These are phyloP conservation scores for Fusarium agapanthi DNA, from an alignment of 2,329 filamentous ascomycete genomes.

Conservation along the genomic window DNA sequence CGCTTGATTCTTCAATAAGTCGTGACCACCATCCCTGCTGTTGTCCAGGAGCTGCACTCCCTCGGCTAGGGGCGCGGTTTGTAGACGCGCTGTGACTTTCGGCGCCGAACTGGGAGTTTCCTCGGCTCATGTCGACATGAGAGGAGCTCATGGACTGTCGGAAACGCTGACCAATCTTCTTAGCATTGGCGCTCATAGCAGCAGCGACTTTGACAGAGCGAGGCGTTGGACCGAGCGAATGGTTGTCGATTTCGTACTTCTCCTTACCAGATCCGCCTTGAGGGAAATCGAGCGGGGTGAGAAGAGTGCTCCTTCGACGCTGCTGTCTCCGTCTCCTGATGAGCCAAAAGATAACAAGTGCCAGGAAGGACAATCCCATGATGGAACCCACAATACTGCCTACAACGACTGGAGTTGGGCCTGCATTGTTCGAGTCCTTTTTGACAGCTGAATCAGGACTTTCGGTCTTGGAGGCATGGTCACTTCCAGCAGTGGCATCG, in stretches of 20 bases:
- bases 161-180: slow-evolving; percentile 37
- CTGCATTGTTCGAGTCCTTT: slow-evolving; percentile 11
- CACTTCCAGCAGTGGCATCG: slow-evolving; percentile 33
- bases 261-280: slow-evolving; percentile 22
- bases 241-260: slow-evolving; percentile 50
- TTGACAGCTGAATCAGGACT: slow-evolving; percentile 16
- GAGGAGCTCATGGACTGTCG: slow-evolving; percentile 40
- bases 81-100: slow-evolving; percentile 51
- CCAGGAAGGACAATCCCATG: slow-evolving; percentile 53
- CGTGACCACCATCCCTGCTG: slow-evolving; percentile 56
- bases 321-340: slow-evolving; percentile 54
- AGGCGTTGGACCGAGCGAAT: slow-evolving; percentile 60
- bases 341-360: slow-evolving; percentile 59
- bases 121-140: slow-evolving; percentile 60
- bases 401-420: slow-evolving; percentile 52
- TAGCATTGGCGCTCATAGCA: slow-evolving; percentile 44
- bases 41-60: slow-evolving; percentile 5
- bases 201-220: slow-evolving; percentile 46
- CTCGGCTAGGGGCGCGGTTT: slow-evolving; percentile 12
- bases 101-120: slow-evolving; percentile 60
- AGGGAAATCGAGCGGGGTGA: slow-evolving; percentile 57
- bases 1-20: slow-evolving; percentile 51
- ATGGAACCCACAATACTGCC: slow-evolving; percentile 62
- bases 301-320: slow-evolving; percentile 56
- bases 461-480: slow-evolving; percentile 26